Conservation (phyloP, 2,329 filamentous ascomycete genomes). For the Claviceps spartinae region DNA sequence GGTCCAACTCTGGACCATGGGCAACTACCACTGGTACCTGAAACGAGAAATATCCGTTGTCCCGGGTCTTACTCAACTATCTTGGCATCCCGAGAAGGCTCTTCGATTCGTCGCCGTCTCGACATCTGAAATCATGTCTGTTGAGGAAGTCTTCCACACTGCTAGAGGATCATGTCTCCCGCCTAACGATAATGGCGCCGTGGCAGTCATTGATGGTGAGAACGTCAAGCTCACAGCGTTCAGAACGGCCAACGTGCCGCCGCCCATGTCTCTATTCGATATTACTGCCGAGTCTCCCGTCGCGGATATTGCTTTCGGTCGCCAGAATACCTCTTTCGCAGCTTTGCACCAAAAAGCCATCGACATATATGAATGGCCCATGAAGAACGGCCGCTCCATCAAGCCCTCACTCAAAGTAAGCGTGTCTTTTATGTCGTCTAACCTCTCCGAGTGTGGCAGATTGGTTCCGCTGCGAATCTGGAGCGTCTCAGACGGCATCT, state of each 20-base stretch:
- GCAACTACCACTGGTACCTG: constrained; percentile 96
- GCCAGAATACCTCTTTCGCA: constrained; percentile 50
- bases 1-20: constrained; percentile 91
- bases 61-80: constrained; percentile 21
- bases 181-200: constrained; percentile 64
- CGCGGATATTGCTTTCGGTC: constrained; percentile 63
- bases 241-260: constrained; percentile 71
- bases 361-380: constrained; percentile 56
- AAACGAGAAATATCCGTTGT: constrained; percentile 66
- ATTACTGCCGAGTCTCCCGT: constrained; percentile 47
- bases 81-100: constrained; percentile 81
- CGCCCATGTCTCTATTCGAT: constrained; percentile 81
- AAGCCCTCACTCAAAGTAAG: constrained; percentile 27
- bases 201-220: constrained; percentile 74
- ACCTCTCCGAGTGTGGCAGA: constrained; percentile 8
- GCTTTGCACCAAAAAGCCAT: constrained; percentile 56
- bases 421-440: constrained; percentile 23
- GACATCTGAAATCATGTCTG: constrained; percentile 36
- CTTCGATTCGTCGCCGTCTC: constrained; percentile 49
- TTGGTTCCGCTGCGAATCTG: constrained; percentile 20
- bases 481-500: constrained; percentile 14
- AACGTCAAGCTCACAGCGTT: constrained; percentile 75
- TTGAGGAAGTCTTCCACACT: constrained; percentile 56
- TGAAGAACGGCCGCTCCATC: constrained; percentile 39
- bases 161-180: constrained; percentile 54